Evolutionary conservation across 2,329 filamentous ascomycete genomes (phyloP), one percentile per base, ranked within the genome.

Genomic region (Sclerotinia minor): DNA sequence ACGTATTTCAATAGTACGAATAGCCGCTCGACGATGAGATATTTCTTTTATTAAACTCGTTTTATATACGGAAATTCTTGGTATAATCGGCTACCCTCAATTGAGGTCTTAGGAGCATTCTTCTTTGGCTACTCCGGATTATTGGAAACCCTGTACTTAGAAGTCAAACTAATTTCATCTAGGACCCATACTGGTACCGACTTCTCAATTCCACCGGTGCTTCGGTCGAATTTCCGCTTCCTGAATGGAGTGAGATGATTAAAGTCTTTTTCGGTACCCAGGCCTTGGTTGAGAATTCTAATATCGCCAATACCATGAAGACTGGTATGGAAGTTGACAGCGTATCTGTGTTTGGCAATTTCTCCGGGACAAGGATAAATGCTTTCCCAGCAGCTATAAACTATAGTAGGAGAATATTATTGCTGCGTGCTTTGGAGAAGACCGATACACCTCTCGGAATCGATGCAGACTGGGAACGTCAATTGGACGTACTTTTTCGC

Each of bases 381-480:
- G 87, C 90, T 0, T 89, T 93, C 69, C 83, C 88, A 0, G 80
- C 88, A n/a, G 87, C 91, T 1, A 81, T 95, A 35, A 83, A 83
- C 6, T 96, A 93, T 73, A 87, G 87, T 70, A 83, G 87, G 24
- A 84, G 85, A 67, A 82, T 90, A 41, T 79, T 90, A 5, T 79
- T 89, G 47, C 81, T 85, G 71, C 80, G 86, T 74, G 86, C 87
- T 50, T 67, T 77, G 19, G 71, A 77, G 53, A 72, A 73, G 29
- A 74, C 75, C 1, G 73, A 52, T 24, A 72, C 70, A 0, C 73
- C 76, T 9, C 69, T 76, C 53, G 50, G 78, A 70, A 83, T 92
- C 32, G 90, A 94, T 72, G 87, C 90, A 57, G 91, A 94, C 70
- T 98, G 95, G 95, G 90, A 93, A 76, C 84, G 89, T 57, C 89